Evolutionary conservation across 306 rosid species (phyloP), one percentile per base, ranked within the genome.

Genomic region (Cucumis cinereus): DNA sequence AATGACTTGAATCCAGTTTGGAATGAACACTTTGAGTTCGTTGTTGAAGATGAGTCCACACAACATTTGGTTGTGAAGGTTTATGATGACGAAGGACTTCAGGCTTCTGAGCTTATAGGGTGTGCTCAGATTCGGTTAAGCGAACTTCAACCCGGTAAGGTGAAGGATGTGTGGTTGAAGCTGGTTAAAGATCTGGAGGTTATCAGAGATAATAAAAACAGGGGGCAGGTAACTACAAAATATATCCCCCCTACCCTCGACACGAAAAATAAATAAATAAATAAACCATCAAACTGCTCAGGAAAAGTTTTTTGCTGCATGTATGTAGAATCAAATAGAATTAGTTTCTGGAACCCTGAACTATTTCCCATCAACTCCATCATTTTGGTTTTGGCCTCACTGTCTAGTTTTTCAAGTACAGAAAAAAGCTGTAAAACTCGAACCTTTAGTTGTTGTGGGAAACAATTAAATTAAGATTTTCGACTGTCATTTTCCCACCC

Each of bases 1-100:
- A 95, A 95, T 72, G 97, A 95, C 85, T 84, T 95, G 88, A 90
- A 89, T 80, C 99, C 99, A 40, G 86, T 95, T 66, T 95, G 98
- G 99, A 95, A 95, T 47, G 98, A 95, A 53, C 99, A 95, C 90
- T 95, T 85, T 8, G 98, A 95, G 77, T 92, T 89, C 80, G 69
- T 90, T 38, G 93, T 95, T 73, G 99, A 95, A 88, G 99, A 95
- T 80, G 88, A 53, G 57, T 81, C 96, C 76, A 95, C 99, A 79
- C 99, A 95, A 67, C 89, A 89, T 82, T 83, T 95, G 81, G 81
- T 59, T 64, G 93, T 95, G 64, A 95, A 90, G 82, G 74, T 92
- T 56, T 90, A 74, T 79, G 99, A 95, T 72, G 73, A 86, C 56
- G 99, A 95, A 82, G 93, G 98, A 6, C 22, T 95, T 80, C 93